Percentiles rank a stretch among this genome's conserved stretches.
phyloP scores from a whole-genome alignment of 371 early-diverging fungal genomes.

The Rhizopus delemar region DNA sequence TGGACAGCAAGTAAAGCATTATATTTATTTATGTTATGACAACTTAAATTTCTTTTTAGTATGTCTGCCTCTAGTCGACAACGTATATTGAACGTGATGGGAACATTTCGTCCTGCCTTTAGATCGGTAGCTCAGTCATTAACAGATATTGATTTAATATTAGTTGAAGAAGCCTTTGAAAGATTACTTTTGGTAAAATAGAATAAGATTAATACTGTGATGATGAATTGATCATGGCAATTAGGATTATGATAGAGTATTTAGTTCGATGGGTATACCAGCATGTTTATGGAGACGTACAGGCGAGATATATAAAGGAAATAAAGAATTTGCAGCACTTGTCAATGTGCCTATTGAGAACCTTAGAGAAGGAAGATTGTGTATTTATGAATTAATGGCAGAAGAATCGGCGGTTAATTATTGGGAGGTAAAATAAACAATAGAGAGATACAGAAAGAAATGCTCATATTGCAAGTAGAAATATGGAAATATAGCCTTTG shows the following conservation, averaged over 20 bases:
- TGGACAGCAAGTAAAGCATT: constrained; percentile 77
- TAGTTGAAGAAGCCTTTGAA: constrained; percentile 94
- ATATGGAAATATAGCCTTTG: constrained; percentile 94
- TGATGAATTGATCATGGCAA: not conserved
- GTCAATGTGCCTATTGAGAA: constrained; percentile 82
- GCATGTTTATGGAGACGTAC: constrained; percentile 94
- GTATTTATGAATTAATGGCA: constrained; percentile 88
- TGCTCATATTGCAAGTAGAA: constrained; percentile 53
- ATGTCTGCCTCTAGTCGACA: constrained; percentile 76
- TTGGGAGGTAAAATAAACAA: constrained; percentile 60
- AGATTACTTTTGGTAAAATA: constrained; percentile 70
- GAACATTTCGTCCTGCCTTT: constrained; percentile 85
- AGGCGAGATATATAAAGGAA: constrained; percentile 94
- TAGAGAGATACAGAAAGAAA: not conserved
- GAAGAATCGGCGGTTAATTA: constrained; percentile 88
- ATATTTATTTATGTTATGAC: not conserved
- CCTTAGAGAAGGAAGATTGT: constrained; percentile 72
- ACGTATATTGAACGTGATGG: constrained; percentile 84
- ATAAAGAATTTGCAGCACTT: constrained; percentile 90
- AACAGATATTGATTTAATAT: constrained; percentile 89
- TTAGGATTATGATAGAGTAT: constrained; percentile 61
- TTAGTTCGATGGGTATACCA: constrained; percentile 92
- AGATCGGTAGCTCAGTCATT: constrained; percentile 81
- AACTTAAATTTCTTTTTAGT: constrained; percentile 27
- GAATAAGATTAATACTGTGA: constrained; percentile 1